Evolutionary conservation across 2,329 filamentous ascomycete species (phyloP), one percentile per base, ranked within the genome.

Genomic region (Dactylellina sp.): DNA sequence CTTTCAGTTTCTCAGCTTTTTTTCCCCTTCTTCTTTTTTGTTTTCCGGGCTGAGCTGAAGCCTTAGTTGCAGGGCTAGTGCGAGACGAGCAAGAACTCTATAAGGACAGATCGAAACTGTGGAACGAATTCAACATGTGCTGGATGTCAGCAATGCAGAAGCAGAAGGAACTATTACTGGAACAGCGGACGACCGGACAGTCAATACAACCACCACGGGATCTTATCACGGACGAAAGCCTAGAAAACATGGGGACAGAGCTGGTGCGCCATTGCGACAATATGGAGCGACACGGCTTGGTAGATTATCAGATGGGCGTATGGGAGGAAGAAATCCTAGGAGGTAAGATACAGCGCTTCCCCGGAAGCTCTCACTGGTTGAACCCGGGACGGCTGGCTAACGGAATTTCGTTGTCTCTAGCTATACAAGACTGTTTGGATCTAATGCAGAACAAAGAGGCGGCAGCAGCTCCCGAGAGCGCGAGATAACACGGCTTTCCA

Each of bases 301-400:
- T 99, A 9, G 95, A 99, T 82, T 99, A 98, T 80, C 91, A 98
- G 79, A 96, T 97, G 83, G 95, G 95, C 7, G 91, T 98, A 24
- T 96, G 92, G 87, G 95, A 98, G 82, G 93, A 98, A 80, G 89
- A 91, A 79, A 97, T 98, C 78, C 87, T 95, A 77, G 86, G 87
- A 70, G 86, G 93, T 97, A 84, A 82, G 91, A 85, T 52, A 28
- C 9, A 18, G 20, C 16, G 32, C 12, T 39, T 49, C 25, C 11
- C 18, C 32, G 35, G 7, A 56, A 42, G 16, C 25, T 42, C 24
- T 52, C 42, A n/a, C n/a, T 7, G 18, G 28, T 24, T 24, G 32
- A 40, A 53, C 24, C 28, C 7, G 22, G 25, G 46, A 42, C 64
- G 18, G 39, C 44, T 20, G 47, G 47, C 59, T 63, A 37, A 63